Evolutionary conservation across 192 early-diverging fungal genomes (phyloP).

Genomic region (Globomyces pollinis-pini): DNA sequence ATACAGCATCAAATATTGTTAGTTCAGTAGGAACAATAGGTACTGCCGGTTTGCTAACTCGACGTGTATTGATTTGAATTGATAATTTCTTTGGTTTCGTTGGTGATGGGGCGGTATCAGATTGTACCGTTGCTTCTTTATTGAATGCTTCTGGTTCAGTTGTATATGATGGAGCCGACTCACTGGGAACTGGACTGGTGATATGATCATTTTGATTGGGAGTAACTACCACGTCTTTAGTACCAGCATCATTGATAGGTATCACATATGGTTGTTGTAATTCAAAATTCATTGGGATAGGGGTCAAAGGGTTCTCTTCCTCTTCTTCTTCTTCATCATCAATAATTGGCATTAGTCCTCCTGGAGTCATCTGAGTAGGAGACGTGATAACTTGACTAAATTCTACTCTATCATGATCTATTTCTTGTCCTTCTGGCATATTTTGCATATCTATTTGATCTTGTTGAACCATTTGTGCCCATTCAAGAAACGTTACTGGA

Average conservation of each 20-base stretch:
- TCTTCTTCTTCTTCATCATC: neutral
- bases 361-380: neutral
- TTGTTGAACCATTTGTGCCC: conserved; percentile 30
- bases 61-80: too few species aligned
- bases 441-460: conserved; percentile 12
- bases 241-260: too few species aligned
- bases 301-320: too few species aligned
- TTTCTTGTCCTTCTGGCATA: neutral
- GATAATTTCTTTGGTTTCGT: too few species aligned
- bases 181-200: too few species aligned
- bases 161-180: too few species aligned
- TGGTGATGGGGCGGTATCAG: too few species aligned
- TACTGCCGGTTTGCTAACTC: neutral
- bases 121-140: too few species aligned
- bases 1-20: conserved; percentile 39
- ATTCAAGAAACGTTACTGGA: conserved; percentile 35
- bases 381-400: neutral
- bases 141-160: too few species aligned
- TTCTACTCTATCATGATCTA: neutral
- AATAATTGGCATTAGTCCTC: neutral
- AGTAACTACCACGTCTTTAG: too few species aligned
- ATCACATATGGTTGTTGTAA: too few species aligned
- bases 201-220: too few species aligned
- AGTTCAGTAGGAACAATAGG: neutral
- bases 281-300: conserved; percentile 1